Base-by-base conservation (phyloP, 1,284 basidiomycete genomes). In the Ustilago shanxiensis region DNA sequence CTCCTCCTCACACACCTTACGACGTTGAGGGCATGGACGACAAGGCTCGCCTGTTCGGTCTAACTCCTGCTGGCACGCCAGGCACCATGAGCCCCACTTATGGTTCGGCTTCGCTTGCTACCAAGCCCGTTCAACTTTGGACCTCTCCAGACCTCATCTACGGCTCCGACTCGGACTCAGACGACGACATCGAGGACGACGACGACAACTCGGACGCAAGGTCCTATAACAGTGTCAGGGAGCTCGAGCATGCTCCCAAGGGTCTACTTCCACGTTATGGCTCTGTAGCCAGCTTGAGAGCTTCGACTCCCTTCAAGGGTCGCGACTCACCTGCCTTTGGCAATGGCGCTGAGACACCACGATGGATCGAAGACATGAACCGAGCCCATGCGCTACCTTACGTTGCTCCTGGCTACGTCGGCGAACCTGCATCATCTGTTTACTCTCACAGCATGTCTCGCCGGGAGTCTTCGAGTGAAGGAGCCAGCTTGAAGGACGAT, bases 321-420 rank as follows among this genome's bases (percentile, higher is more conserved):
- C 49, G 47, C 35, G 62, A 68, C 9, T 55, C 60, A 18, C 56
- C 66, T 10, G 55, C 59, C 1, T 45, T 41, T 22, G 44, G 41
- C 16, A 67, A 37, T 47, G 74, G 74, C 13, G 35, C 66, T 9
- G 66, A 77, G n/a, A 73, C 75, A 5, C 75, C 75, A 3, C 37
- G 67, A 31, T 77, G 75, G 75, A 66, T 77, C 37, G 70, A 72
- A 28, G 71, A 77, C 54, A 64, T 77, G 66, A 69, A 73, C 33
- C 50, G 60, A 45, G 33, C 63, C 6, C 63, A 66, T 3, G 53
- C 74, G 10, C 56, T 77, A 3, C 70, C 70, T 1, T 77, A 77
- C 26, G 61, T 77, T 16, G 75, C 75, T 10, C 75, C 75, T 24
- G 75, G 75, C 28, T 73, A 57, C 20, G 64, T 50, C 9, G 52